A percentile compares a stretch with the other conserved stretches of the same genome.
Conservation (phyloP, 768 basidiomycete genomes). For the Hemileccinum rubropunctum region DNA sequence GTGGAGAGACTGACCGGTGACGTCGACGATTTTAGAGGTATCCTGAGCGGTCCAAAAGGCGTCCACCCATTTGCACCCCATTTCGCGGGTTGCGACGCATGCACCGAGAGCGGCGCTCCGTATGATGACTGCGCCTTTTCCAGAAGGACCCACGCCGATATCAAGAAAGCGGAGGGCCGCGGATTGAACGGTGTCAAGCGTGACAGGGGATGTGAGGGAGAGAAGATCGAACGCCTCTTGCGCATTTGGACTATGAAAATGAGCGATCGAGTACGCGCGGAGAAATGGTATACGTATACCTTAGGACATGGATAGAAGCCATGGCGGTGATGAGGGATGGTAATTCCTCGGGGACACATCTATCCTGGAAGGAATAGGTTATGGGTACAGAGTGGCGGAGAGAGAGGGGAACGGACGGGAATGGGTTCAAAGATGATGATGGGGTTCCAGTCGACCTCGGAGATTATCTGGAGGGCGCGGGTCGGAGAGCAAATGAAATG, state of each 20-base stretch:
- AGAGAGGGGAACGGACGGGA: constrained; percentile 50
- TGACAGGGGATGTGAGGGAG: constrained; percentile 43
- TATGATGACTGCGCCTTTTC: constrained; percentile 65
- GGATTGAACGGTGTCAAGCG: constrained; percentile 54
- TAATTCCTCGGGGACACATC: constrained; percentile 78
- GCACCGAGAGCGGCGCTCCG: constrained; percentile 73
- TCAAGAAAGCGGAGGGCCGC: constrained; percentile 64
- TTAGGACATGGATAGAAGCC: constrained; percentile 61
- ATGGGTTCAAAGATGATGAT: constrained; percentile 81
- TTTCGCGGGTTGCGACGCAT: constrained; percentile 49
- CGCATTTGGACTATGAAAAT: constrained; percentile 69
- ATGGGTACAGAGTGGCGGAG: background rate
- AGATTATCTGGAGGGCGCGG: constrained; percentile 63
- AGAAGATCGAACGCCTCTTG: constrained; percentile 75
- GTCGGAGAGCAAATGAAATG: constrained; percentile 87
- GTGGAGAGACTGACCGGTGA: constrained; percentile 57
- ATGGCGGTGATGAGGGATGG: constrained; percentile 61
- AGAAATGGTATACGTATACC: constrained; percentile 38
- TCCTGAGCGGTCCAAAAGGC: constrained; percentile 66
- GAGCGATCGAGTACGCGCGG: constrained; percentile 1
- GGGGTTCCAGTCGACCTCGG: constrained; percentile 70
- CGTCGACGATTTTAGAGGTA: constrained; percentile 61
- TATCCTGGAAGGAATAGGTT: constrained; percentile 45
- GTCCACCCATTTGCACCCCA: constrained; percentile 58
- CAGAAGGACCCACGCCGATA: constrained; percentile 50